Base-by-base conservation (phyloP, 2,329 filamentous ascomycete species). In the Neopestalotiopsis sp. region DNA sequence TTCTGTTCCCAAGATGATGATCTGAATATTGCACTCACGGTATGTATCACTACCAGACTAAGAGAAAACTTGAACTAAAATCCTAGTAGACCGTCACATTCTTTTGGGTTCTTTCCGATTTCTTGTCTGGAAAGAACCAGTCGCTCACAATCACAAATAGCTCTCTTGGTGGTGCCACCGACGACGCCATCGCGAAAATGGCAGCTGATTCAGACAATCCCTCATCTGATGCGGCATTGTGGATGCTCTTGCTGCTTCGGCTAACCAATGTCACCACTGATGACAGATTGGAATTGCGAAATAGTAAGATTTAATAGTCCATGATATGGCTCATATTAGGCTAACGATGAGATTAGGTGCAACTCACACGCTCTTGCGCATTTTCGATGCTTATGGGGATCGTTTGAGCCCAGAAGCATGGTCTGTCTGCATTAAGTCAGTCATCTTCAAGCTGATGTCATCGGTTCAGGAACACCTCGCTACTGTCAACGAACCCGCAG, bases 81-180 rank as follows among this genome's bases (percentile, higher is more conserved):
- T 45, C 45, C 66, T 74, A 67, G 3, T 65, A 94, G 89, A 96
- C 95, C 1, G 93, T 97, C 9, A 97, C 95, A 0, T 96, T 97
- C 77, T 97, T 97, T 79, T 98, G 95, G 94, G 95, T 95, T 67
- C 88, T 98, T 7, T 97, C 95, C 0, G 95, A 98, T 78, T 96
- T 95, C 72, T 84, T 98, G 4, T 91, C 89, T 1, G 82, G 85
- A 3, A 89, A 88, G 72, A 89, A 85, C 67, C 84, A 84, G 69
- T 84, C 86, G 0, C 86, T 91, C 59, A 84, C 86, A 1, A 87
- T 91, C 40, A 90, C 86, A 0, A 82, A 86, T 58, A 84, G 85
- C 65, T 83, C 91, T 69, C 84, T 90, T 68, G 80, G 84, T 59
- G 82, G 85, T 70, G 76, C 85, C 69, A 81, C 89, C 4, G 90